Evolutionary conservation across 768 basidiomycete genomes (phyloP).

Genomic region (Russula foetens): DNA sequence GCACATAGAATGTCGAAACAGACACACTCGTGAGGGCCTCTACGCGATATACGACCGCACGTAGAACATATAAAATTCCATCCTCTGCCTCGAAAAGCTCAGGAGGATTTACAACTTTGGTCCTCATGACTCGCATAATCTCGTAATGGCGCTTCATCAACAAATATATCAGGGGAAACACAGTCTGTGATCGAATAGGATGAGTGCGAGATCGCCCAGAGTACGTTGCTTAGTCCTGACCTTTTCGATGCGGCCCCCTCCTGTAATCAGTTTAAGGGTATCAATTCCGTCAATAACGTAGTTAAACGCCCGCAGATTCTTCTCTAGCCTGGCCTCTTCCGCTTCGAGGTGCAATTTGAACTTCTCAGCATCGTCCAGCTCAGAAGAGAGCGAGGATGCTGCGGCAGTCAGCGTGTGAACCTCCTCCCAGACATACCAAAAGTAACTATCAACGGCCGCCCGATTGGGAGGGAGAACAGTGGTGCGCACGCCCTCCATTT

Average conservation of each 20-base stretch:
- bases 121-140: conserved; percentile 9
- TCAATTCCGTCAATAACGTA: conserved; percentile 26
- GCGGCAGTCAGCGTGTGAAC: conserved; percentile 11
- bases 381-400: not conserved
- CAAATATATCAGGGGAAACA: conserved; percentile 15
- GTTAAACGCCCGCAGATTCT: not conserved
- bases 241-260: conserved; percentile 25
- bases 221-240: conserved; percentile 9
- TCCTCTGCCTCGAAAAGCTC: not conserved
- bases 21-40: conserved; percentile 2
- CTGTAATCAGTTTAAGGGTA: conserved; percentile 24
- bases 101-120: not conserved
- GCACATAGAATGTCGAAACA: too few relatives aligned
- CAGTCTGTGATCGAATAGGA: not conserved
- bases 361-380: not conserved
- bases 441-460: not conserved
- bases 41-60: not conserved
- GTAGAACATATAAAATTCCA: not conserved
- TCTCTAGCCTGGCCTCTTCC: not conserved
- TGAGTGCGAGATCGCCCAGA: not conserved
- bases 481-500: conserved; percentile 11
- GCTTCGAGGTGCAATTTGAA: conserved; percentile 21
- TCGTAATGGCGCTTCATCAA: conserved; percentile 19
- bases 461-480: conserved; percentile 13
- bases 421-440: not conserved